Conservation (phyloP, 352 stramenopile genomes). For the Globisporangium sylvaticum region DNA sequence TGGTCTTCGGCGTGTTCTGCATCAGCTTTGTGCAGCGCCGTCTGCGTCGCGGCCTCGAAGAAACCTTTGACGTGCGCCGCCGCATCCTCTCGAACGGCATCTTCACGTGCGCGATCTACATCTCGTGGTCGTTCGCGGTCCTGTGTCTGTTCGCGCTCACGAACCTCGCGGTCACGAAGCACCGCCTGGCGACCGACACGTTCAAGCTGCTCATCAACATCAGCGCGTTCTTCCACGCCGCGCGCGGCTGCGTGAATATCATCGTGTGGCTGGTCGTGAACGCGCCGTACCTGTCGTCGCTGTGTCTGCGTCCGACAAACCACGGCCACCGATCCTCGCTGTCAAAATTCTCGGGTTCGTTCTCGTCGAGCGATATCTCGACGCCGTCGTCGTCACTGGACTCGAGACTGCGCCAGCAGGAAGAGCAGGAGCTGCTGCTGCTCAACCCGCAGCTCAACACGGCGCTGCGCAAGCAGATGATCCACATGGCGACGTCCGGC, state of each 20-base stretch:
- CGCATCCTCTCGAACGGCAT: slow-evolving; percentile 76
- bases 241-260: slow-evolving; percentile 75
- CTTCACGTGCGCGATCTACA: slow-evolving; percentile 79
- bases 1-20: slow-evolving; percentile 67
- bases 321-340: not conserved
- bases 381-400: slow-evolving; percentile 4
- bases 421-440: slow-evolving; percentile 28
- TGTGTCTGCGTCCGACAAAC: slow-evolving; percentile 15
- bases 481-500: slow-evolving; percentile 85
- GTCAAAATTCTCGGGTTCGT: slow-evolving; percentile 8
- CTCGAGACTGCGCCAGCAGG: slow-evolving; percentile 9
- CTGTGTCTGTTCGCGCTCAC: slow-evolving; percentile 67
- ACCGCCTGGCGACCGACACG: slow-evolving; percentile 22
- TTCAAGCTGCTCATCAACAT: slow-evolving; percentile 69
- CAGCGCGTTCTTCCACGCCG: slow-evolving; percentile 76
- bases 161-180: slow-evolving; percentile 42
- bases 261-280: slow-evolving; percentile 88
- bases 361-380: slow-evolving; percentile 9
- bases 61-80: slow-evolving; percentile 82
- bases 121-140: slow-evolving; percentile 77
- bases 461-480: slow-evolving; percentile 81
- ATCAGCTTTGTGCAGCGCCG: slow-evolving; percentile 79
- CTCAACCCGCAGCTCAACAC: slow-evolving; percentile 87
- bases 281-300: slow-evolving; percentile 41
- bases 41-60: slow-evolving; percentile 66